Evolutionary conservation across 2,329 filamentous ascomycete genomes (phyloP).

Genomic region (Raffaelea albimanens): DNA sequence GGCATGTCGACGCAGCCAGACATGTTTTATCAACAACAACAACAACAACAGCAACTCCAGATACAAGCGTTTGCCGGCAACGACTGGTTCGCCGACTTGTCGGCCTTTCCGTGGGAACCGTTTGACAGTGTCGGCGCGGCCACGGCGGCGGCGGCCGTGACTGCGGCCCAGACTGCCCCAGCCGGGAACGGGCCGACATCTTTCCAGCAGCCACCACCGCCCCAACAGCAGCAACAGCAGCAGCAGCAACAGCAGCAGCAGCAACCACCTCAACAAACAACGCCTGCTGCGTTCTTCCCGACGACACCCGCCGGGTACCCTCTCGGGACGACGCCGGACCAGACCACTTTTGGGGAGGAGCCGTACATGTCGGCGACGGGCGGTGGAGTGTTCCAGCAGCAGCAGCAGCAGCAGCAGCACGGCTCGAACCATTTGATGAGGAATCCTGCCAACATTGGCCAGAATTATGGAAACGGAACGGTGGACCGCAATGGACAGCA

Average conservation of each 20-base stretch:
- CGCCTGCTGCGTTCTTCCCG: neutral
- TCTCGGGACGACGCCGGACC: conserved; percentile 7
- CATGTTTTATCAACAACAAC: neutral
- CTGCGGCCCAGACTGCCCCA: too few relatives aligned
- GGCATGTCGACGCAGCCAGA: too few relatives aligned
- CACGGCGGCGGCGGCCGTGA: too few relatives aligned
- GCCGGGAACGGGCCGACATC: neutral
- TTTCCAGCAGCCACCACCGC: neutral
- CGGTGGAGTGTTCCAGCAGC: neutral
- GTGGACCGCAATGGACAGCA: too few relatives aligned
- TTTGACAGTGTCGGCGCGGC: neutral
- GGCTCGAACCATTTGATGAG: neutral
- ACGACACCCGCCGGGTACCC: conserved; percentile 1
- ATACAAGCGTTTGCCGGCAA: conserved; percentile 3
- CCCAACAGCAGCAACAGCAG: neutral
- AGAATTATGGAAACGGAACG: too few relatives aligned
- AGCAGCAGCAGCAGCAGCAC: neutral
- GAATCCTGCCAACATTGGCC: too few relatives aligned
- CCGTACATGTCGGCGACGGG: conserved; percentile 5
- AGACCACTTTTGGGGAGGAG: conserved; percentile 2
- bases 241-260: neutral
- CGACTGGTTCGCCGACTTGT: conserved; percentile 8
- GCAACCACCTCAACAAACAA: neutral
- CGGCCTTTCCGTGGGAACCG: conserved; percentile 4
- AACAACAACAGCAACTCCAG: conserved; percentile 3